Percentiles rank a stretch among this genome's conserved stretches.
These are phyloP conservation scores for Sambucus nigra DNA, from an alignment of 129 eudicot species.

Conservation along the genomic window DNA sequence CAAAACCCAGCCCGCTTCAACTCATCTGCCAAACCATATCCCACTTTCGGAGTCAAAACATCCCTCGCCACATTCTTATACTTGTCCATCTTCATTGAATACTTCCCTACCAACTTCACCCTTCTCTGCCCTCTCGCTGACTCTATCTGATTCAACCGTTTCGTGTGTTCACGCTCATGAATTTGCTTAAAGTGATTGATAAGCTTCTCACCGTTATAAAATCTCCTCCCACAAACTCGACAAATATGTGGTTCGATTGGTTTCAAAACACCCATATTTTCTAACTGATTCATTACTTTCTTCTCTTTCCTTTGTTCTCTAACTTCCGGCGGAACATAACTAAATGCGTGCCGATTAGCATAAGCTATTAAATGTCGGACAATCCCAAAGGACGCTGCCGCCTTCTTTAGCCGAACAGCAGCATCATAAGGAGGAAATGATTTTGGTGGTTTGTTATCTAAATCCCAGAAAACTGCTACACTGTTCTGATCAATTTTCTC, in stretches of 20 bases:
- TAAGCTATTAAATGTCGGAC: slow-evolving; percentile 61
- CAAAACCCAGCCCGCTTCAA: slow-evolving; percentile 72
- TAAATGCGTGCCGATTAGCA: slow-evolving; percentile 54
- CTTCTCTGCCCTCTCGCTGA: slow-evolving; percentile 61
- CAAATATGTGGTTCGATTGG: slow-evolving; percentile 47
- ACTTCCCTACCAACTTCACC: slow-evolving; percentile 52
- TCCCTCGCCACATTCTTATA: slow-evolving; percentile 56
- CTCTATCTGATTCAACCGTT: slow-evolving; percentile 60
- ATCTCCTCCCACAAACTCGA: slow-evolving; percentile 71
- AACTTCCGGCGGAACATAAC: slow-evolving; percentile 44
- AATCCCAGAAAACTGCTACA: slow-evolving; percentile 80
- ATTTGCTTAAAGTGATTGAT: slow-evolving; percentile 67
- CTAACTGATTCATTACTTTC: slow-evolving; percentile 32
- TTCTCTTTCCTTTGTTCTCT: slow-evolving; percentile 38
- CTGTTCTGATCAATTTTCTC: slow-evolving; percentile 21
- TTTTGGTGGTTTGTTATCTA: slow-evolving; percentile 77
- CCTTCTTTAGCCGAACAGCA: slow-evolving; percentile 50
- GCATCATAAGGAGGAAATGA: slow-evolving; percentile 64
- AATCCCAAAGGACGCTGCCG: slow-evolving; percentile 47
- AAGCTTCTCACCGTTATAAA: slow-evolving; percentile 46
- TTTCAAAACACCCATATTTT: slow-evolving; percentile 47
- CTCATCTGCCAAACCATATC: slow-evolving; percentile 78
- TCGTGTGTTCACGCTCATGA: slow-evolving; percentile 70
- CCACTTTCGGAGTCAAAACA: slow-evolving; percentile 55
- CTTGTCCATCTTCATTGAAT: slow-evolving; percentile 63